Evolutionary conservation across 2,329 filamentous ascomycete species (phyloP), one percentile per base, ranked within the genome.

Genomic region (Colletotrichum sp.): DNA sequence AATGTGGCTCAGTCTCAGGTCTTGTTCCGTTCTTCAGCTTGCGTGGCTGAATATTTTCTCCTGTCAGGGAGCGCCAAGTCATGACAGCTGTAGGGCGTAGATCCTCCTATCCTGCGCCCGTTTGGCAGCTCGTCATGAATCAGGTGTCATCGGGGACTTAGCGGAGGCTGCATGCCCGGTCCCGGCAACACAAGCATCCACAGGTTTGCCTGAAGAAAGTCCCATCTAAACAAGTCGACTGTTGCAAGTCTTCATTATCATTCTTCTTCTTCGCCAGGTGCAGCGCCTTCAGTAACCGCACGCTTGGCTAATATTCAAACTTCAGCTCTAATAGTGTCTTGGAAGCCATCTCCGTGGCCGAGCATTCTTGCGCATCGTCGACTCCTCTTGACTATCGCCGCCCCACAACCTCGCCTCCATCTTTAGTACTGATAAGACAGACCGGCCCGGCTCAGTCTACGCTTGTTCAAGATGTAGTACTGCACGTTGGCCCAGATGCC

Each of bases 401-500:
- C 58, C n/a, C 58, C 58, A 24, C 34, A 12, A 8, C 27, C 27
- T 63, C 16, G n/a, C 18, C n/a, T 12, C 21, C 58, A 47, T 59
- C 11, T 21, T 57, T 38, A 73, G 31, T 73, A 73, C 61, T 73
- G 70, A 34, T 66, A 73, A n/a, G 51, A n/a, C 7, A 73, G 66
- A 6, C 61, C 61, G 15, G 66, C 66, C 3, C 70, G 66, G 18
- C 33, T 61, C 24, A 73, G 66, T 27, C 33, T 70, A 15, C 71
- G 62, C 29, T 66, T 73, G 58, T 75, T 73, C 43, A 73, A 43
- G 34, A 76, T 62, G 36, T 70, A 73, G 31, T 76, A 76, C 73
- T 73, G 73, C 6, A 71, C 34, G 31, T 73, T 75, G 59, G 75
- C 73, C 61, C 70, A 67, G 24, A 76, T 73, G 16, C 72, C 63